These are phyloP conservation scores for Immersiporthe knoxdaviesiana DNA, from an alignment of 2,329 filamentous ascomycete genomes.

Conservation along the genomic window DNA sequence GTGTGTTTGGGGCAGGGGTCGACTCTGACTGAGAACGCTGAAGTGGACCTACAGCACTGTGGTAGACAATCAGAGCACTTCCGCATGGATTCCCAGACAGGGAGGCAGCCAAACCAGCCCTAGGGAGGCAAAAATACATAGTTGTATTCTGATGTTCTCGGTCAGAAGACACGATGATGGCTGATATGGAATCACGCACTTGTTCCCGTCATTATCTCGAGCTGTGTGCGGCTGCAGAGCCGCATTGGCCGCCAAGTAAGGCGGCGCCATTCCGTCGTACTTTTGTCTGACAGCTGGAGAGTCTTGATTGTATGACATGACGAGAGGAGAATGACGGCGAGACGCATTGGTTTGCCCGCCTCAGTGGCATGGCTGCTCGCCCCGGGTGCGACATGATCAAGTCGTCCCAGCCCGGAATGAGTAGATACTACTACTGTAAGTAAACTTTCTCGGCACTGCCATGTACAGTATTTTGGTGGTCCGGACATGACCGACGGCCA, in stretches of 20 bases:
- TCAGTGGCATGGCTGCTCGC: neutral
- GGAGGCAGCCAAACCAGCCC: neutral
- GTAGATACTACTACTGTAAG: too few relatives aligned
- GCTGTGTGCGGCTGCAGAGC: neutral
- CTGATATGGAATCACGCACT: neutral
- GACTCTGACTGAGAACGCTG: too few relatives aligned
- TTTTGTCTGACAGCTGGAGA: neutral
- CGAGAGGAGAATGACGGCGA: neutral
- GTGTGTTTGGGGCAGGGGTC: neutral
- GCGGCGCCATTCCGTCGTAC: too few relatives aligned
- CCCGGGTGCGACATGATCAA: neutral
- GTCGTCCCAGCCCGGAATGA: neutral
- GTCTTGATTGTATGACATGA: neutral
- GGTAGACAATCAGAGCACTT: too few relatives aligned
- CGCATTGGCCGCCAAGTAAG: neutral
- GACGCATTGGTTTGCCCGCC: neutral
- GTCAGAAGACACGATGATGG: neutral
- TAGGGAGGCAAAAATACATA: neutral
- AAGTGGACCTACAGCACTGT: too few relatives aligned
- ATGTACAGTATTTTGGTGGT: neutral
- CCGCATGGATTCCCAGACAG: neutral
- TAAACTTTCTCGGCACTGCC: neutral
- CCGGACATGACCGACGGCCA: constrained; percentile 9
- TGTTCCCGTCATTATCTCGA: neutral
- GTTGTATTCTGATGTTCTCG: neutral